A percentile compares a stretch with the other conserved stretches of the same genome.
These are phyloP conservation scores for Tripterygium wilfordii DNA, from an alignment of 177 flowering plant genomes.

Conservation along the genomic window DNA sequence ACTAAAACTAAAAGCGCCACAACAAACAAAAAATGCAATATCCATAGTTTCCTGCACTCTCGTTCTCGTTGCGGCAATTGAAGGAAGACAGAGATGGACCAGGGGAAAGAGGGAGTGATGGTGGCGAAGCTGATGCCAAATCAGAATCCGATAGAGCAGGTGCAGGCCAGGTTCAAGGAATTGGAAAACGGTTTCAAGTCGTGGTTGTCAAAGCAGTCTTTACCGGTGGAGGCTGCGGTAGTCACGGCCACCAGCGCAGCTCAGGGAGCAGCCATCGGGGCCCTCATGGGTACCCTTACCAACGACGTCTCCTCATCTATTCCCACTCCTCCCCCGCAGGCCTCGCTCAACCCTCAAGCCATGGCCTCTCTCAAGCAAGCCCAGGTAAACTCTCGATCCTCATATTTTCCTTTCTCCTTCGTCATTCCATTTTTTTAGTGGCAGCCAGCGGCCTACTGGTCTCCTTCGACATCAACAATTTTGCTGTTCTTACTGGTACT, in stretches of 20 bases:
- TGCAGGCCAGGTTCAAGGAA: constrained; percentile 57
- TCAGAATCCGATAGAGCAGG: constrained; percentile 49
- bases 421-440: no score
- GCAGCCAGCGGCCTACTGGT: no score
- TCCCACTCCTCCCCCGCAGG: constrained; percentile 49
- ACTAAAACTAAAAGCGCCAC: no score
- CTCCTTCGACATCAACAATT: no score
- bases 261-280: constrained; percentile 94
- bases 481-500: no score
- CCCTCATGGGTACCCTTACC: constrained; percentile 76
- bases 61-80: no score
- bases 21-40: no score
- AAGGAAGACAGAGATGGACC: constrained; percentile 10
- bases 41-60: no score
- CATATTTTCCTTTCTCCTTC: no score
- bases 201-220: constrained; percentile 81
- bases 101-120: constrained; percentile 25
- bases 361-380: constrained; percentile 87
- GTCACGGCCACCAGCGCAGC: constrained; percentile 67
- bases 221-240: constrained; percentile 80
- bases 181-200: constrained; percentile 46
- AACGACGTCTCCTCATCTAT: constrained; percentile 42
- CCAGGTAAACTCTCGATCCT: constrained; percentile 76
- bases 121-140: constrained; percentile 14
- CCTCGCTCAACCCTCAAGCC: constrained; percentile 57